These are phyloP conservation scores for Cornus kousa DNA, from an alignment of 148 eudicot genomes.

Conservation along the genomic window DNA sequence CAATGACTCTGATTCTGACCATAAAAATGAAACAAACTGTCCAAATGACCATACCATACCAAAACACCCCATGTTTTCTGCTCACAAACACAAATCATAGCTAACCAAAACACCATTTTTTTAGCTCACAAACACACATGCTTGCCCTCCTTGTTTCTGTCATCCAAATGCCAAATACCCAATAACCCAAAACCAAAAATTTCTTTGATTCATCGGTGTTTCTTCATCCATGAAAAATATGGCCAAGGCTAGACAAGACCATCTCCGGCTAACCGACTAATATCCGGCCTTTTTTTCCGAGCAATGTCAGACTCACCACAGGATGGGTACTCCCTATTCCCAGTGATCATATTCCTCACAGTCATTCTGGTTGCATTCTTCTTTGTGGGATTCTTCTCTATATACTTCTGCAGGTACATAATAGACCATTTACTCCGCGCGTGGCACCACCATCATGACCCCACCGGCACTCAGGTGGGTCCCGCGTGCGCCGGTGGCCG, in stretches of 20 bases:
- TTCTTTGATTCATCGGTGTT: not conserved
- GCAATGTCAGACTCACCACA: constrained; percentile 21
- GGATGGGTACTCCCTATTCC: constrained; percentile 28
- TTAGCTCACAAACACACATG: not conserved
- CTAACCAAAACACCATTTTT: not conserved
- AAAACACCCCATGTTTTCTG: not conserved
- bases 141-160: not conserved
- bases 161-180: not conserved
- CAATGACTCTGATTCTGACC: constrained; percentile 14
- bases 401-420: constrained; percentile 71
- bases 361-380: constrained; percentile 50
- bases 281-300: not conserved
- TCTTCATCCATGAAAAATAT: not conserved
- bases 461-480: constrained; percentile 28
- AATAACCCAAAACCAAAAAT: constrained; percentile 1
- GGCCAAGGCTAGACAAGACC: constrained; percentile 1
- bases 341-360: constrained; percentile 57
- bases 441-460: constrained; percentile 36
- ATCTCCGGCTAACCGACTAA: constrained; percentile 4
- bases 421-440: constrained; percentile 39
- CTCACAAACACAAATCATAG: not conserved
- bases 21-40: constrained; percentile 11
- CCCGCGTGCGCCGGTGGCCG: constrained; percentile 9
- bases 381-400: constrained; percentile 64
- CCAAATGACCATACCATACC: constrained; percentile 8